These are phyloP conservation scores for Annulohypoxylon nitens DNA, from an alignment of 495 filamentous ascomycete species.

Conservation along the genomic window DNA sequence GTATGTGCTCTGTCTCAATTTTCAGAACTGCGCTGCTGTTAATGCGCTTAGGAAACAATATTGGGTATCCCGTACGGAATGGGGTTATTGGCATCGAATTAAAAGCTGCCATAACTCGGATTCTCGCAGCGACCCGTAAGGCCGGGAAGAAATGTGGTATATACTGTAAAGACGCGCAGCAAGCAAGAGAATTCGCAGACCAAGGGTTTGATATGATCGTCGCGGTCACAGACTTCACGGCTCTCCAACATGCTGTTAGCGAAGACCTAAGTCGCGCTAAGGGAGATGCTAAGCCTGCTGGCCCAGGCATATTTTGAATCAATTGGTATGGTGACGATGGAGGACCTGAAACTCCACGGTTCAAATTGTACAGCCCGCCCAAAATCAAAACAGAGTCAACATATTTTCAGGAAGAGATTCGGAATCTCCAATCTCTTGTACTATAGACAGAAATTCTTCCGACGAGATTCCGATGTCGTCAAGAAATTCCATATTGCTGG, in stretches of 20 bases:
- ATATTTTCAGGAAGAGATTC: conserved; percentile 11
- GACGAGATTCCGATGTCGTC: conserved; percentile 18
- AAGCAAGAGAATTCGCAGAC: conserved; percentile 70
- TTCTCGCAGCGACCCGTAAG: conserved; percentile 69
- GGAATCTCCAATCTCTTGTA: conserved; percentile 19
- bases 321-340: neutral
- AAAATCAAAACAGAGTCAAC: conserved; percentile 12
- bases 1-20: neutral
- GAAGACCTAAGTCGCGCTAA: conserved; percentile 59
- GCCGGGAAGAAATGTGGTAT: conserved; percentile 82
- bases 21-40: neutral
- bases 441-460: conserved; percentile 19
- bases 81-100: conserved; percentile 71
- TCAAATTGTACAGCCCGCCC: neutral
- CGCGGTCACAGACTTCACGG: conserved; percentile 69
- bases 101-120: conserved; percentile 72
- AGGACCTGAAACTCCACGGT: neutral
- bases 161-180: conserved; percentile 74
- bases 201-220: conserved; percentile 82
- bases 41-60: conserved; percentile 64
- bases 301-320: conserved; percentile 5
- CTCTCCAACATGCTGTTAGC: conserved; percentile 60
- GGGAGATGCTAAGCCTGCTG: conserved; percentile 45
- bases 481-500: conserved; percentile 20
- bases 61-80: conserved; percentile 74